A percentile compares a stretch with the other conserved stretches of the same genome.
These are phyloP conservation scores for Debaryomyces robertsiae DNA, from an alignment of 1,139 yeast genomes.

Conservation along the genomic window DNA sequence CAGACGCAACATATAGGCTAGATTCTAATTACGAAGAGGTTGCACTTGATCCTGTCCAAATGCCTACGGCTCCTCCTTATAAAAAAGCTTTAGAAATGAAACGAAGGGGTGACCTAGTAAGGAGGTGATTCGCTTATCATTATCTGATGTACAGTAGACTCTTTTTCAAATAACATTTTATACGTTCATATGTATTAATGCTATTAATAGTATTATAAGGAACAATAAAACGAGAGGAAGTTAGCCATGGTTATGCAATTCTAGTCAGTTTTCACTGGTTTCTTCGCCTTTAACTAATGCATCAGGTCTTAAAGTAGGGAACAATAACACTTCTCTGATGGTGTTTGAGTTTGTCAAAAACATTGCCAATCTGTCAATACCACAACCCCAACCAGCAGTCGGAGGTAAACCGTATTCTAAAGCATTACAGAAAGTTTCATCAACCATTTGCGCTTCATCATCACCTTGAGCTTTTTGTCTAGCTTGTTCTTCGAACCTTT, in stretches of 20 bases:
- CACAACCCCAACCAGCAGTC: conserved; percentile 99
- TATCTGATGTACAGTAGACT: conserved; percentile 5
- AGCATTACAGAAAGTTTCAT: conserved; percentile 96
- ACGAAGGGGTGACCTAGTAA: conserved; percentile 62
- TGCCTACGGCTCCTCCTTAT: conserved; percentile 96
- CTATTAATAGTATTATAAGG: neutral
- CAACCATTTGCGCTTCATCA: conserved; percentile 96
- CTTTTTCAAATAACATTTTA: conserved; percentile 1
- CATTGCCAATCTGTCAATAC: conserved; percentile 98
- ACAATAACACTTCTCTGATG: conserved; percentile 93
- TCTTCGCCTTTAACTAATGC: conserved; percentile 48
- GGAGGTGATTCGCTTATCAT: conserved; percentile 13
- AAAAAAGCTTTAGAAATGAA: conserved; percentile 87
- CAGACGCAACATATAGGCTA: conserved; percentile 90
- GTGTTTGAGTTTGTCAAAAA: conserved; percentile 95
- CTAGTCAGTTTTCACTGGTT: conserved; percentile 19
- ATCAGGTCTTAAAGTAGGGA: conserved; percentile 99
- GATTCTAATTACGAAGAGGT: conserved; percentile 42
- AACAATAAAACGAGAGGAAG: neutral
- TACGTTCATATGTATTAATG: neutral
- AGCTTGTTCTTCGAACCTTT: conserved; percentile 98
- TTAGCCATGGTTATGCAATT: neutral
- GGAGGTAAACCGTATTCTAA: conserved; percentile 98
- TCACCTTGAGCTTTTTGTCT: conserved; percentile 98
- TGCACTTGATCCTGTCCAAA: conserved; percentile 85